Percentiles rank a stretch among this genome's conserved stretches.
These are phyloP conservation scores for Yamadazyma triangularis DNA, from an alignment of 1,139 yeast genomes.

Conservation along the genomic window DNA sequence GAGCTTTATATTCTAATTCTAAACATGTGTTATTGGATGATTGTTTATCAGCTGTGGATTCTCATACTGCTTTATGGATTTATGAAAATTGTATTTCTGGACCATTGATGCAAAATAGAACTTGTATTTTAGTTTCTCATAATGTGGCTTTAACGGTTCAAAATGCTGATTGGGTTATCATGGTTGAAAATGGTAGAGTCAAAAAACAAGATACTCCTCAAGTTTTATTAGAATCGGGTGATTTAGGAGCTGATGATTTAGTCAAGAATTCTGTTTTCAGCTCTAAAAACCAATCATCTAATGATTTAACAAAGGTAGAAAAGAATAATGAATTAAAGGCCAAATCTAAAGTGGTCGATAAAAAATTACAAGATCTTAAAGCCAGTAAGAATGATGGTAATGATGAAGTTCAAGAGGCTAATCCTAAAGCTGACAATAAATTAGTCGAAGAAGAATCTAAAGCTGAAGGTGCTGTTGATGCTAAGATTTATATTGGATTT, in stretches of 20 bases:
- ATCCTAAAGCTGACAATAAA: constrained; percentile 48
- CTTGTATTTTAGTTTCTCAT: constrained; percentile 89
- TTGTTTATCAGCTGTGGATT: constrained; percentile 94
- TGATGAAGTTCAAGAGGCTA: constrained; percentile 22
- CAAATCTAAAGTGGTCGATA: constrained; percentile 39
- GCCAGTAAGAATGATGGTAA: no score
- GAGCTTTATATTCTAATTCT: constrained; percentile 87
- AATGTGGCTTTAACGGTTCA: constrained; percentile 84
- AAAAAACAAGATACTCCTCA: constrained; percentile 74
- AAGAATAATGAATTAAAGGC: constrained; percentile 39
- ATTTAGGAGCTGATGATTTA: constrained; percentile 69
- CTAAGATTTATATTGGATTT: constrained; percentile 66
- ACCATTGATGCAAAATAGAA: constrained; percentile 76
- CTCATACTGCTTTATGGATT: constrained; percentile 91
- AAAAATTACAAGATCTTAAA: constrained; percentile 31
- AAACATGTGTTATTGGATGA: constrained; percentile 83
- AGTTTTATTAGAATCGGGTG: constrained; percentile 50
- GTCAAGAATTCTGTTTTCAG: constrained; percentile 62
- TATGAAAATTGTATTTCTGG: constrained; percentile 89
- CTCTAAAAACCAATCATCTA: constrained; percentile 56
- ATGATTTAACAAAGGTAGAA: constrained; percentile 41
- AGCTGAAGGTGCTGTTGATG: constrained; percentile 76
- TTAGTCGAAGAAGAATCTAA: constrained; percentile 77
- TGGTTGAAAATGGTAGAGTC: constrained; percentile 82
- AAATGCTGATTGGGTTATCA: constrained; percentile 73